Percentiles rank a stretch among this genome's conserved stretches.
These are phyloP conservation scores for Elymus sibiricus DNA, from an alignment of 176 grass and related monocot species.

Conservation along the genomic window DNA sequence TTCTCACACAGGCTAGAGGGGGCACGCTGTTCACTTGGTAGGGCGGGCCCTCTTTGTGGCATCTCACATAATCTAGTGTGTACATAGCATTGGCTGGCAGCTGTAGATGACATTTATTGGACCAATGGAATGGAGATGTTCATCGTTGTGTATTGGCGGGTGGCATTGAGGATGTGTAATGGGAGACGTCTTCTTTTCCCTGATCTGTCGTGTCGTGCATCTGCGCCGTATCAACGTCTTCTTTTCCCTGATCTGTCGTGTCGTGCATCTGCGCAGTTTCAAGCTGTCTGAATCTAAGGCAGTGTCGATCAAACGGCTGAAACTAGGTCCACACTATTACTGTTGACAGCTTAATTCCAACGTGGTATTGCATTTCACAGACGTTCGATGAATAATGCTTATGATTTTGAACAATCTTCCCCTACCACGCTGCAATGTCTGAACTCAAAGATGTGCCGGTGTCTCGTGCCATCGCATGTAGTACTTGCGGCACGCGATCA, in stretches of 20 bases:
- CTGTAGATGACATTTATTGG: conserved; percentile 4
- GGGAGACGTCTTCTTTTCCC: background rate
- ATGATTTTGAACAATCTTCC: background rate
- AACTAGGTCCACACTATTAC: background rate
- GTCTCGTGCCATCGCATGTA: background rate
- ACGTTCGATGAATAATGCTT: background rate
- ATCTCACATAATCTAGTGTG: background rate
- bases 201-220: background rate
- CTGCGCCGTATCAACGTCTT: background rate
- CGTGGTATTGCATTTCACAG: background rate
- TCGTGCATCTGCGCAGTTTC: background rate
- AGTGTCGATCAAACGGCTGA: background rate
- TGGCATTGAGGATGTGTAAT: background rate
- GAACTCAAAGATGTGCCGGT: background rate
- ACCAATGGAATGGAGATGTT: background rate
- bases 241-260: background rate
- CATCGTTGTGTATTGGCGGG: background rate
- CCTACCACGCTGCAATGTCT: background rate
- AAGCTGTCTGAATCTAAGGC: background rate
- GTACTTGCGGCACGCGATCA: too few species aligned
- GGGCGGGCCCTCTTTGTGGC: background rate
- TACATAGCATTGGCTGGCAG: conserved; percentile 5
- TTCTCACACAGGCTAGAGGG: background rate
- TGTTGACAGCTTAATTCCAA: too few species aligned
- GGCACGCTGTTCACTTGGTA: background rate